These are phyloP conservation scores for Candolleomyces eurysporus DNA, from an alignment of 768 basidiomycete species.

Conservation along the genomic window DNA sequence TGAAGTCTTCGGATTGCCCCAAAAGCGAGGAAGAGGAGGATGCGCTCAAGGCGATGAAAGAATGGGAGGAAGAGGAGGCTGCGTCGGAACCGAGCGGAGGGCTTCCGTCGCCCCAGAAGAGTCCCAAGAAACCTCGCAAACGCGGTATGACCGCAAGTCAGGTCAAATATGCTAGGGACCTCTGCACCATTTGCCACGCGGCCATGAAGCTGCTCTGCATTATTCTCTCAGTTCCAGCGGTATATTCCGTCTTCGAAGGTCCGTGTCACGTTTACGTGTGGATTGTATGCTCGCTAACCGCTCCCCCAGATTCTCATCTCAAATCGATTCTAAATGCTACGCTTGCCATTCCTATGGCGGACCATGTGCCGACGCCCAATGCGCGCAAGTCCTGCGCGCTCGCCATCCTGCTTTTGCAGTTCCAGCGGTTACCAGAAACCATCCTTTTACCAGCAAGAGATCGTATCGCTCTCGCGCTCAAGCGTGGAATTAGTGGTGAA, in stretches of 20 bases:
- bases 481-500: slow-evolving; percentile 78
- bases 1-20: slow-evolving; percentile 13
- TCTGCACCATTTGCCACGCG: slow-evolving; percentile 70
- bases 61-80: slow-evolving; percentile 27
- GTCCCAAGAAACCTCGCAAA: slow-evolving; percentile 53
- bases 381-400: slow-evolving; percentile 84
- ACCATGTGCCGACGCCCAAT: slow-evolving; percentile 74
- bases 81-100: slow-evolving; percentile 22
- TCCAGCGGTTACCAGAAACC: slow-evolving; percentile 61
- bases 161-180: slow-evolving; percentile 75
- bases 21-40: slow-evolving; percentile 18
- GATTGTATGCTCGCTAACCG: slow-evolving; percentile 12
- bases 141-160: slow-evolving; percentile 75
- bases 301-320: slow-evolving; percentile 53
- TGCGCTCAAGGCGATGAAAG: slow-evolving; percentile 10
- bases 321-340: slow-evolving; percentile 57
- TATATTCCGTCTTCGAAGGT: slow-evolving; percentile 66
- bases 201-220: slow-evolving; percentile 65
- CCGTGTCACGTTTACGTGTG: slow-evolving; percentile 11
- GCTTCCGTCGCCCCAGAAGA: slow-evolving; percentile 69
- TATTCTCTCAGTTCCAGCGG: slow-evolving; percentile 57
- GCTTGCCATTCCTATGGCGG: slow-evolving; percentile 70
- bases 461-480: slow-evolving; percentile 67
- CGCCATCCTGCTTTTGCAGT: slow-evolving; percentile 71
- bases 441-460: slow-evolving; percentile 63